Evolutionary conservation across 73 alveolate genomes (phyloP), one percentile per base, ranked within the genome.

Genomic region (Effrenium voratum): DNA sequence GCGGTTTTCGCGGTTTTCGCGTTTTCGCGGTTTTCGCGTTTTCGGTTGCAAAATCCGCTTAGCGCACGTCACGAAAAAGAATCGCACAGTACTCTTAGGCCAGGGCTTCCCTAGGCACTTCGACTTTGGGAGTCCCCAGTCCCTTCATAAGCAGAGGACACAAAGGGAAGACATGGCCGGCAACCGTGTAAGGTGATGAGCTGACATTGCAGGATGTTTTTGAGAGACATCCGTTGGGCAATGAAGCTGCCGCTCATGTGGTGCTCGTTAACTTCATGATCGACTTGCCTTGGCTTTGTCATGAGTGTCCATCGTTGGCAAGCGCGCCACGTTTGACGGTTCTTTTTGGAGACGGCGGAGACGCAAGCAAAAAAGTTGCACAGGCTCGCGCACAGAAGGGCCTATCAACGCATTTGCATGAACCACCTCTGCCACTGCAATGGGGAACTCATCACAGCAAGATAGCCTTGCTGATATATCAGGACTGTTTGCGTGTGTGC

Each of bases 381-480:
- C 36, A n/a, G 81, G 15, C 49, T 32, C 79, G 98, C 24, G 8
- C 50, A 0, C 70, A 32, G 28, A n/a, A 36, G 26, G 82, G 82
- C 5, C 49, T 92, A 19, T n/a, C 34, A 38, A 92, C 98, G 34
- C n/a, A 38, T 34, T 63, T 92, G 81, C 98, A 92, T 46, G 36
- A 81, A 15, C 98, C 98, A 38, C 60, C 98, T 5, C 63, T 92
- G 91, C 98, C 98, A 26, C 55, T 92, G 68, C 98, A 92, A 43
- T 92, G 98, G 98, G 98, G 98, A 26, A 92, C 98, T 50, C 98
- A 92, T 82, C 98, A 92, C 82, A 92, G 98, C 66, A 92, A 92
- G 81, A 75, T 92, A 34, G 98, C 68, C 15, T 34, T 92, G 81
- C 77, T 92, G 68, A 44, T 92, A 45, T 92, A 75, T 59, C 44